These are phyloP conservation scores for Suillus hirtellus DNA, from an alignment of 768 basidiomycete species.

Conservation along the genomic window DNA sequence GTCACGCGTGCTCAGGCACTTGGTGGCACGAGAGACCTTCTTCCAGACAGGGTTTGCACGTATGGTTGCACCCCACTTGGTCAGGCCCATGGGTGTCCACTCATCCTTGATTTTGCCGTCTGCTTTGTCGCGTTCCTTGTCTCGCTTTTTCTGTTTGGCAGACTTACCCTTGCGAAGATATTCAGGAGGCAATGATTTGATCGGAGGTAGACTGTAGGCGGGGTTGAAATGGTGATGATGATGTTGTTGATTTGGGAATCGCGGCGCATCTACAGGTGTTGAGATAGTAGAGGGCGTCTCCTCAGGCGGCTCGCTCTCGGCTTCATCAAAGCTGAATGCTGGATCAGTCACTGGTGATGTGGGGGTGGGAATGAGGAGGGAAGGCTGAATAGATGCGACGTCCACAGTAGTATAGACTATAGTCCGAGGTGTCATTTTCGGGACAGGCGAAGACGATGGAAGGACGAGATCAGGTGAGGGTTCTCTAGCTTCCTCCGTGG, in stretches of 20 bases:
- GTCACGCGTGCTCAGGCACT: slow-evolving; percentile 77
- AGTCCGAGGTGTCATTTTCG: slow-evolving; percentile 11
- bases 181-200: slow-evolving; percentile 55
- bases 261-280: slow-evolving; percentile 21
- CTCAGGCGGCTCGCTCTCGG: slow-evolving; percentile 27
- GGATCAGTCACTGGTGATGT: slow-evolving; percentile 35
- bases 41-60: slow-evolving; percentile 76
- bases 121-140: slow-evolving; percentile 42
- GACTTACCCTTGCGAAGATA: slow-evolving; percentile 51
- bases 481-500: slow-evolving; percentile 24
- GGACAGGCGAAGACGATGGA: slow-evolving; percentile 25
- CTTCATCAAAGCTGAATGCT: slow-evolving; percentile 34
- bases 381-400: slow-evolving; percentile 25
- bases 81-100: slow-evolving; percentile 62
- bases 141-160: slow-evolving; percentile 52
- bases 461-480: slow-evolving; percentile 26
- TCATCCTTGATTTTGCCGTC: slow-evolving; percentile 56
- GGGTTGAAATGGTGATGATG: slow-evolving; percentile 40
- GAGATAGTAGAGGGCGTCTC: slow-evolving; percentile 15
- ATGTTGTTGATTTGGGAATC: slow-evolving; percentile 20
- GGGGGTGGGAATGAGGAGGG: slow-evolving; percentile 38
- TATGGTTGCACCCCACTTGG: slow-evolving; percentile 73
- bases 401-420: slow-evolving; percentile 32
- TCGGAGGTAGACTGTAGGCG: slow-evolving; percentile 54
- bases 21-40: slow-evolving; percentile 66